Conservation (phyloP, 345 rosid species). For the Ricinus communis region DNA sequence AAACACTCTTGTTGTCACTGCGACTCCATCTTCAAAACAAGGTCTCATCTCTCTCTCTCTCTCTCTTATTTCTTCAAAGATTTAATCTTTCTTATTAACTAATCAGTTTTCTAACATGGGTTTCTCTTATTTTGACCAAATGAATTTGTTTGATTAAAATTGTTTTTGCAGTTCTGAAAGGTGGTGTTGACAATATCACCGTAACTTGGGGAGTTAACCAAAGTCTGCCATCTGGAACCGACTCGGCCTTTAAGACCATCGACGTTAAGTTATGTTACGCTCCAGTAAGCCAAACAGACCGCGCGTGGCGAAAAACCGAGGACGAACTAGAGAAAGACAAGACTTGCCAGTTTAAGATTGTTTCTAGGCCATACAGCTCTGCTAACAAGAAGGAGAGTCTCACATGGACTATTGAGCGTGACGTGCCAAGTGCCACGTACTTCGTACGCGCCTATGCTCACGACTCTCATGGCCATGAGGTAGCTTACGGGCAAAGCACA, state of each 20-base stretch:
- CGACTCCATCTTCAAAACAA: constrained; percentile 34
- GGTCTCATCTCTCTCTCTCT: constrained; percentile 33
- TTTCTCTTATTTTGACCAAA: background rate
- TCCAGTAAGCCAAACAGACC: constrained; percentile 68
- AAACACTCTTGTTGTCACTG: constrained; percentile 27
- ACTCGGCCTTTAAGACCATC: constrained; percentile 47
- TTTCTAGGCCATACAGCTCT: constrained; percentile 36
- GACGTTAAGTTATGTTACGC: constrained; percentile 63
- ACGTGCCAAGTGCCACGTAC: constrained; percentile 63
- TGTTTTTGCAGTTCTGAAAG: constrained; percentile 39
- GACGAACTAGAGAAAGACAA: constrained; percentile 57
- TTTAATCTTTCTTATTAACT: background rate
- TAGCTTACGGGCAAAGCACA: constrained; percentile 62
- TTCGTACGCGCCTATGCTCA: constrained; percentile 67
- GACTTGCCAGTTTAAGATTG: constrained; percentile 55
- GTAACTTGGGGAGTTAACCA: constrained; percentile 58
- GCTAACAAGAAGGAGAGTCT: constrained; percentile 29
- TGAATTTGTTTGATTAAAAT: background rate
- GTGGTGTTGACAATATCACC: constrained; percentile 50
- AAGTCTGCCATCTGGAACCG: constrained; percentile 35
- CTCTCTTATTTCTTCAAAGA: background rate
- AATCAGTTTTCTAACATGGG: background rate
- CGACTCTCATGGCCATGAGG: constrained; percentile 29
- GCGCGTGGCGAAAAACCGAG: constrained; percentile 69
- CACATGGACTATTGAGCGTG: constrained; percentile 47